Base-by-base conservation (phyloP, 495 filamentous ascomycete species). In the Aspergillus leporis region DNA sequence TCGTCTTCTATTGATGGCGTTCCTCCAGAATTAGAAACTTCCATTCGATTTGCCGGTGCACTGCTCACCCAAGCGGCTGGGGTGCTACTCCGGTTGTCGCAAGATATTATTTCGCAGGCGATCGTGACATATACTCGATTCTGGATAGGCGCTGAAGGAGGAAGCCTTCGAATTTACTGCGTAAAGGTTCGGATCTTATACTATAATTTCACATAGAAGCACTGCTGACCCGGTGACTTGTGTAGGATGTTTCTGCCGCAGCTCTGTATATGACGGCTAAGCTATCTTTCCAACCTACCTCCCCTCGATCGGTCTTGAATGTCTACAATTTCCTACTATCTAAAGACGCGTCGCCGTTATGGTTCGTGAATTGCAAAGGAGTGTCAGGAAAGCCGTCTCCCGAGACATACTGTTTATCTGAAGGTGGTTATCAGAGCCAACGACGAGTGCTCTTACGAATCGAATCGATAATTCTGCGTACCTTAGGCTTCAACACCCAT, bases 1-100 rank as follows among this genome's bases (percentile, higher is more conserved):
- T 80, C 79, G 7, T 90, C 85, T 6, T 82, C 82, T 21, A 76
- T 85, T 23, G 88, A 91, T 71, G 86, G 85, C 31, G 78, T 97
- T 6, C 86, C 93, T 0, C 70, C 82, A 16, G 90, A 93, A 58
- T 83, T 97, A 13, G 92, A 96, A 74, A 82, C 85, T 60, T 81
- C 79, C 1, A 72, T 82, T 58, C 80, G 80, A 51, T 80, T 75
- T 53, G 76, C 78, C 22, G 80, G 79, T 4, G 85, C 90, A 43
- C 84, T 87, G 56, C 83, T 98, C 6, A 95, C 90, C 12, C 95
- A 98, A 70, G 83, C 90, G 18, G 92, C 94, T 12, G 95, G 94
- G 6, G 78, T 96, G 7, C 82, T 98, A 8, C 81, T 98, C 3
- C 83, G 90, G 43, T 75, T 98, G 50, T 90, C 93, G 1, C 95